Evolutionary conservation across 2,329 filamentous ascomycete species (phyloP).

Genomic region (Colletotrichum lentis): DNA sequence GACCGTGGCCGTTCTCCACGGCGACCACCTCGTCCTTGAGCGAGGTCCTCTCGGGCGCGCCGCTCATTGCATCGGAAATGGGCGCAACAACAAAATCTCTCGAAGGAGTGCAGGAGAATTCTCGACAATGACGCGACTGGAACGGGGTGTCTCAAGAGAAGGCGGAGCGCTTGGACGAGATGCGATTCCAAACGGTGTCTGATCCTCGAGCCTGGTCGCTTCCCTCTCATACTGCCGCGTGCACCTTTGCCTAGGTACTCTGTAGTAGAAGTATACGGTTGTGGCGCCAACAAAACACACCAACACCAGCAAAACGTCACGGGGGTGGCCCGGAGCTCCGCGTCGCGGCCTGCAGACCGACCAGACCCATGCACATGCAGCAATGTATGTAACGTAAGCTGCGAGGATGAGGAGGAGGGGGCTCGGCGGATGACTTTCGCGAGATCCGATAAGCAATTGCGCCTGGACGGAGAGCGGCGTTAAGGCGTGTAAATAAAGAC

Average conservation of each 20-base stretch:
- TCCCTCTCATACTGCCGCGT: constrained; percentile 20
- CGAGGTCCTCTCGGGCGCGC: constrained; percentile 17
- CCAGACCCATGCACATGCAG: constrained; percentile 12
- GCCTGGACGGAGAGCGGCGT: neutral
- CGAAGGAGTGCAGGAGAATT: neutral
- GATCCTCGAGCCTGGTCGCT: constrained; percentile 22
- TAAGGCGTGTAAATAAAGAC: neutral
- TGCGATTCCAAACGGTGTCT: constrained; percentile 17
- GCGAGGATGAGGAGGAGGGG: neutral
- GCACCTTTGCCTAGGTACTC: too few species aligned
- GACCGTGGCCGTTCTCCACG: constrained; percentile 10
- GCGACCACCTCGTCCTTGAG: constrained; percentile 27
- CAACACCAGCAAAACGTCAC: neutral
- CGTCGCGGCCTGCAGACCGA: neutral
- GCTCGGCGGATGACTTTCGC: neutral
- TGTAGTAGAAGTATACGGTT: constrained; percentile 10
- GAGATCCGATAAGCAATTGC: too few species aligned
- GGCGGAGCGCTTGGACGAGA: constrained; percentile 26
- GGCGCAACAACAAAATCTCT: neutral
- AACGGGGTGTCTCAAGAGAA: constrained; percentile 21
- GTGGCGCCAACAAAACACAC: neutral
- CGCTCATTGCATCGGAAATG: constrained; percentile 19
- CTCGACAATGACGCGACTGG: neutral
- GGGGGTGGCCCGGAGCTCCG: neutral
- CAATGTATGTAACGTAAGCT: neutral